Base-by-base conservation (phyloP, 1,284 basidiomycete species). In the Sporisorium exsertum region DNA sequence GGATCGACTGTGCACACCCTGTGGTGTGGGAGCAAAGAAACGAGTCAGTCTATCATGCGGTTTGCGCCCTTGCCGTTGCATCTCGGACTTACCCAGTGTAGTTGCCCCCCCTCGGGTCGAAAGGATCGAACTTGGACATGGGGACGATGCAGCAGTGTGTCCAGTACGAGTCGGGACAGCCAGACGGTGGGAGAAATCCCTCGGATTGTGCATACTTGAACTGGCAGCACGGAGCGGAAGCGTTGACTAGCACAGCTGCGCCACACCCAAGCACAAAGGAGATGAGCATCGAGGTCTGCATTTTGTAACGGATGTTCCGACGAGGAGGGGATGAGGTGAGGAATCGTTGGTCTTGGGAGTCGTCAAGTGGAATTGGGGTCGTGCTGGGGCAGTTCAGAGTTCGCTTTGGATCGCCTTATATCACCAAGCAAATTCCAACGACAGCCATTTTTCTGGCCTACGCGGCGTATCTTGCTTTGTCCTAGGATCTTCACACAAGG, bases 131-230 rank as follows among this genome's bases (percentile, higher is more conserved):
- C 1, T 54, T 29, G 24, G 45, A 55, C 52, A 46, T 55, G 26
- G 59, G 59, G 0, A 62, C 59, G 6, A 65, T 20, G 51, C 68
- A 71, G 55, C 68, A 64, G 46, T 71, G 18, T 2, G 68, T 65
- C 62, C 68, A 71, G 1, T 15, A 15, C 20, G 33, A 52, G 43
- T 22, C n/a, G 8, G 58, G 67, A 27, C 62, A 70, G 22, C 57
- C 67, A 5, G 16, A 22, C 0, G 61, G 37, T 0, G 42, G 18
- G 12, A 53, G 24, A 37, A 71, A 27, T 4, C 53, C 58, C 33
- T 29, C 15, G 18, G 29, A 22, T 18, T 26, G n/a, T 1, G 16
- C 3, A 42, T 54, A 65, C 32, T 57, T 4, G 49, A 70, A 53
- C 2, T 43, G 33, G 58, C 68, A 71, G 12, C 54, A 62, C 22